Evolutionary conservation across 257 asterid genomes (phyloP).

Genomic region (Scutellaria minor): DNA sequence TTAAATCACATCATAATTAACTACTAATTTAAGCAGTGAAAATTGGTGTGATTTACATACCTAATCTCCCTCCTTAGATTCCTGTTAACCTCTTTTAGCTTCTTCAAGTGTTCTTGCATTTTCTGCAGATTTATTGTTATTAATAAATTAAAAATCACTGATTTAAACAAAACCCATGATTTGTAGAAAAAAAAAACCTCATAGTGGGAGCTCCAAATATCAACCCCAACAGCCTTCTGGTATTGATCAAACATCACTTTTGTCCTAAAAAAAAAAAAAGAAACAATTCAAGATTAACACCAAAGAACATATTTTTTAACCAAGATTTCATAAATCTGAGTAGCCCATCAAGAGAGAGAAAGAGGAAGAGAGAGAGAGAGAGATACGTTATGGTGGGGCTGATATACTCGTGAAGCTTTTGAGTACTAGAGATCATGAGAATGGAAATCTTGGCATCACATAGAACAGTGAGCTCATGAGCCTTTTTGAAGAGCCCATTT

Average conservation of each 20-base stretch:
- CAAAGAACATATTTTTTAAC: not conserved
- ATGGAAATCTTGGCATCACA: constrained; percentile 94
- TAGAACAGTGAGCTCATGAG: constrained; percentile 89
- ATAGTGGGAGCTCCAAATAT: constrained; percentile 83
- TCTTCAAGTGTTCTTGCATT: constrained; percentile 92
- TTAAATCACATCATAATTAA: not conserved
- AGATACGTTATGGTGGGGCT: constrained; percentile 69
- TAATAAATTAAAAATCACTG: too few relatives aligned
- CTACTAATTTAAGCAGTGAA: not conserved
- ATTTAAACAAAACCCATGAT: too few relatives aligned
- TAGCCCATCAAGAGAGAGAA: not conserved
- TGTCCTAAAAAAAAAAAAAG: constrained; percentile 46
- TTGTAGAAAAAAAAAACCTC: constrained; percentile 51
- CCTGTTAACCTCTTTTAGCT: constrained; percentile 77
- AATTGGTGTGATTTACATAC: constrained; percentile 35
- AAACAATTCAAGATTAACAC: not conserved
- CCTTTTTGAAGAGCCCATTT: constrained; percentile 95
- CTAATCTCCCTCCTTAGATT: constrained; percentile 82
- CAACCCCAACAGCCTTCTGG: constrained; percentile 72
- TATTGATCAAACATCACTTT: constrained; percentile 82
- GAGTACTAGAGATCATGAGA: constrained; percentile 79
- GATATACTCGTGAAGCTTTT: constrained; percentile 91
- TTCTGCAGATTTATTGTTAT: constrained; percentile 42
- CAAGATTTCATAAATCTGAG: not conserved
- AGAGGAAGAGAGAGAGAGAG: not conserved